These are phyloP conservation scores for Styphnolobium japonicum DNA, from an alignment of 306 rosid species.

Conservation along the genomic window DNA sequence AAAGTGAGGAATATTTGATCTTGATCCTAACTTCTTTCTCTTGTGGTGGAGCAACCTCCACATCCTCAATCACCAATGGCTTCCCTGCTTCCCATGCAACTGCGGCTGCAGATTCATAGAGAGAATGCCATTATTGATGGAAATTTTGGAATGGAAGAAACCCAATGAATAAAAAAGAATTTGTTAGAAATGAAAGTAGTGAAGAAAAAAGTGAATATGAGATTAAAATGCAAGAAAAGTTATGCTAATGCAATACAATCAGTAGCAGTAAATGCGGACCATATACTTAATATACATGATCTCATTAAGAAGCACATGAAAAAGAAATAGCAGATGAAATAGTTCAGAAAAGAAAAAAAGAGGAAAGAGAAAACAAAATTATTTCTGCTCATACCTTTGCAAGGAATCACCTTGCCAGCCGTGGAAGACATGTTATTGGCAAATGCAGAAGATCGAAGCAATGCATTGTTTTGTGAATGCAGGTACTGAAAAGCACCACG, in stretches of 20 bases:
- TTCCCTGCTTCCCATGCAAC: slow-evolving; percentile 49
- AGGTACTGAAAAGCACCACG: neutral
- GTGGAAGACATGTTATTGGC: slow-evolving; percentile 15
- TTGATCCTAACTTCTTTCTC: slow-evolving; percentile 35
- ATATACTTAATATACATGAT: neutral
- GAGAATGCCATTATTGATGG: neutral
- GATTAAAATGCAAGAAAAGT: neutral
- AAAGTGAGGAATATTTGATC: slow-evolving; percentile 36
- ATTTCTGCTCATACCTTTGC: slow-evolving; percentile 28
- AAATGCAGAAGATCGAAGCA: neutral
- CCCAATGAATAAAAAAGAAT: neutral
- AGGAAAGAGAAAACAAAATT: neutral
- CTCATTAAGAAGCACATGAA: neutral
- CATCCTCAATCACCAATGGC: slow-evolving; percentile 39
- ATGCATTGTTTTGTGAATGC: neutral
- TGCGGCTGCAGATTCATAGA: slow-evolving; percentile 24
- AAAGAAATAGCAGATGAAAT: neutral
- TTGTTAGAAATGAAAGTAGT: neutral
- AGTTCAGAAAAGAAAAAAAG: neutral
- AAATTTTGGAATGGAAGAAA: neutral
- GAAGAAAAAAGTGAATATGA: neutral
- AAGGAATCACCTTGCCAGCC: slow-evolving; percentile 33
- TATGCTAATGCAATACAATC: neutral
- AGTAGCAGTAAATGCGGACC: neutral
- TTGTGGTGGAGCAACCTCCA: slow-evolving; percentile 46